A percentile compares a stretch with the other conserved stretches of the same genome.
Conservation (phyloP, 2,329 filamentous ascomycete species). For the Ophiocordyceps sinensis region DNA sequence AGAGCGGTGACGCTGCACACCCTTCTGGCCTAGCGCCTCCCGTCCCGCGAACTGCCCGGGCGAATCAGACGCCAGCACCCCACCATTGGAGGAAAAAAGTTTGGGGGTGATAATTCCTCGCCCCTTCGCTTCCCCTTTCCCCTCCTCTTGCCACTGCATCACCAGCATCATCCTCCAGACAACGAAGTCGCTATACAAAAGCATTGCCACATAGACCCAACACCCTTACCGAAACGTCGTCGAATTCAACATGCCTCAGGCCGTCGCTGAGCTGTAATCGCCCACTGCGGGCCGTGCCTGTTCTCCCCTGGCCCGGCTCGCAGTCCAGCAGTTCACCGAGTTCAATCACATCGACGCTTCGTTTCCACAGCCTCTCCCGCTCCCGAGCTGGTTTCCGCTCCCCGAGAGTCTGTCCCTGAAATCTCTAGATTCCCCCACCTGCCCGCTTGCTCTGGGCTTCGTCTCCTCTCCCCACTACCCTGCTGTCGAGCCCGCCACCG, state of each 20-base stretch:
- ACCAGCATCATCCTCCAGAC: constrained; percentile 27
- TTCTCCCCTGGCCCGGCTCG: constrained; percentile 38
- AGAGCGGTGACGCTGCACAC: constrained; percentile 4
- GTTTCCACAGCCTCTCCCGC: constrained; percentile 43
- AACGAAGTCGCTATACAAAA: constrained; percentile 46
- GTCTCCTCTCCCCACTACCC: constrained; percentile 4
- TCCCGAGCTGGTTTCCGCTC: constrained; percentile 20
- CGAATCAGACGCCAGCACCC: constrained; percentile 9
- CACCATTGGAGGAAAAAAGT: constrained; percentile 8
- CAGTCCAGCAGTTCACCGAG: constrained; percentile 82
- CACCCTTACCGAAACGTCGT: constrained; percentile 45
- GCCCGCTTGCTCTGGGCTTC: constrained; percentile 15
- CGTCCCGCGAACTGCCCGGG: neutral
- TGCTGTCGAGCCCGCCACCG: neutral
- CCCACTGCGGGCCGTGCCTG: constrained; percentile 56
- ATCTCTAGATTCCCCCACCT: constrained; percentile 14
- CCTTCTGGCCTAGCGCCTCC: constrained; percentile 4
- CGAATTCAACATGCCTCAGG: constrained; percentile 56
- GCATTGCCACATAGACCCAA: constrained; percentile 7
- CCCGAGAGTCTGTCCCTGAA: constrained; percentile 24
- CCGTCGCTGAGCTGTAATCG: constrained; percentile 85
- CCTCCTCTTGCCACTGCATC: constrained; percentile 7
- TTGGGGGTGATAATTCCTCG: constrained; percentile 7
- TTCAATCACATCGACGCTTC: constrained; percentile 47
- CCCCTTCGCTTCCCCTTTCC: constrained; percentile 8